Conservation (phyloP, 2,329 filamentous ascomycete genomes). For the Dactylellina parvicollis region DNA sequence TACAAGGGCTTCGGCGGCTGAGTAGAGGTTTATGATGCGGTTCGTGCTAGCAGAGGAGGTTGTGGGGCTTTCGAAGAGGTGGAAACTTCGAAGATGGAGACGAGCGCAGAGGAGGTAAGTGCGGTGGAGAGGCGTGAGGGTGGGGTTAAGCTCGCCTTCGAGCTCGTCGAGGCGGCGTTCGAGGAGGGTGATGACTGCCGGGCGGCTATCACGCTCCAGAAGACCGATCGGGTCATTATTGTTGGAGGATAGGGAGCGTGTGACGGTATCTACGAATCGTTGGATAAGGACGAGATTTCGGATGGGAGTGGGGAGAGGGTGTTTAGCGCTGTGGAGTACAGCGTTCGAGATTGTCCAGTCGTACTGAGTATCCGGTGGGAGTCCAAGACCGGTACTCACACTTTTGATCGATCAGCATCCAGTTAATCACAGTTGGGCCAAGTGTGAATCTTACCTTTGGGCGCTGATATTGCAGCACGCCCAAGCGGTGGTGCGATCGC, state of each 20-base stretch:
- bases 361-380: conserved; percentile 80
- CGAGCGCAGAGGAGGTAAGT: conserved; percentile 77
- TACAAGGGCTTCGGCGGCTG: conserved; percentile 75
- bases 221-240: conserved; percentile 76
- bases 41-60: conserved; percentile 70
- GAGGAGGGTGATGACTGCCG: conserved; percentile 74
- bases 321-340: conserved; percentile 70
- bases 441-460: conserved; percentile 65
- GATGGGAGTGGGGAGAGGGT: conserved; percentile 71
- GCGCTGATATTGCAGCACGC: conserved; percentile 86
- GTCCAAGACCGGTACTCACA: conserved; percentile 83
- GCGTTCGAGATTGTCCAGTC: conserved; percentile 76
- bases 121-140: conserved; percentile 68
- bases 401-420: conserved; percentile 60
- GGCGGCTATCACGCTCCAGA: conserved; percentile 73
- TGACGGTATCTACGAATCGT: conserved; percentile 79
- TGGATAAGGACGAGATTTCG: conserved; percentile 76
- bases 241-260: conserved; percentile 81
- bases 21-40: conserved; percentile 79
- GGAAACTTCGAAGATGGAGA: conserved; percentile 78
- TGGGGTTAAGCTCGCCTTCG: conserved; percentile 66
- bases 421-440: background rate
- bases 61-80: conserved; percentile 81
- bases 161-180: conserved; percentile 73
- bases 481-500: conserved; percentile 80